Conservation (phyloP, 345 rosid species). For the Brassica juncea region DNA sequence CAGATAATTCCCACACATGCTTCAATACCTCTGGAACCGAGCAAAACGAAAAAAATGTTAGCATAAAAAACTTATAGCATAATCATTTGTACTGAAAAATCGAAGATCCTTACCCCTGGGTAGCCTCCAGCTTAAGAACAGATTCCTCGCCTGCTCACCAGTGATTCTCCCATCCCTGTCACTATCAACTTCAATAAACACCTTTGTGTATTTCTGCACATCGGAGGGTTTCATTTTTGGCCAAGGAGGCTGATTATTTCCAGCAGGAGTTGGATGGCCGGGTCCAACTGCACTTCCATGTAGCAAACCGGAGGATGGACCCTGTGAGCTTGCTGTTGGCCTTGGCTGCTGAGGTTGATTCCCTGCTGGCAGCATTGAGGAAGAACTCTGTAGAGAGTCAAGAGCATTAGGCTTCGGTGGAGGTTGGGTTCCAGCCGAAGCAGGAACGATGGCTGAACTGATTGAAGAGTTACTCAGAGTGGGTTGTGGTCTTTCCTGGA, state of each 20-base stretch:
- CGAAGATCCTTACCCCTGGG: constrained; percentile 71
- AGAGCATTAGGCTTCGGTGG: constrained; percentile 58
- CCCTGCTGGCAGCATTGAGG: constrained; percentile 64
- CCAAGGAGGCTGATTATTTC: constrained; percentile 64
- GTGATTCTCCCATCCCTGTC: constrained; percentile 96
- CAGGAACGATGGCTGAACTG: constrained; percentile 53
- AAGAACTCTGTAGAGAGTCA: constrained; percentile 68
- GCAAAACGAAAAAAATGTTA: constrained; percentile 29
- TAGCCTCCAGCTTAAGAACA: constrained; percentile 94
- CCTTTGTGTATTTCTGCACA: constrained; percentile 86
- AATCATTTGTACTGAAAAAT: neutral
- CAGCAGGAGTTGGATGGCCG: constrained; percentile 54
- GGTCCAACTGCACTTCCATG: constrained; percentile 56
- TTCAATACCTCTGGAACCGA: constrained; percentile 76
- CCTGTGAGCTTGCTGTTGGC: constrained; percentile 47
- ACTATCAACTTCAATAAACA: constrained; percentile 88
- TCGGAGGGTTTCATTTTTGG: constrained; percentile 90
- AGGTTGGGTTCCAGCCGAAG: constrained; percentile 53
- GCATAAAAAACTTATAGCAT: constrained; percentile 13
- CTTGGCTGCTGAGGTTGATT: constrained; percentile 56
- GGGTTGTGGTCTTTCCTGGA: constrained; percentile 55
- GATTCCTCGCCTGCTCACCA: constrained; percentile 91
- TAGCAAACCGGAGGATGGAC: constrained; percentile 49
- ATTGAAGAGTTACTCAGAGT: constrained; percentile 47
- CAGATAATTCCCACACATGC: constrained; percentile 98